A percentile compares a stretch with the other conserved stretches of the same genome.
phyloP scores from a whole-genome alignment of 2,329 filamentous ascomycete species.

The Sporothrix inflata region DNA sequence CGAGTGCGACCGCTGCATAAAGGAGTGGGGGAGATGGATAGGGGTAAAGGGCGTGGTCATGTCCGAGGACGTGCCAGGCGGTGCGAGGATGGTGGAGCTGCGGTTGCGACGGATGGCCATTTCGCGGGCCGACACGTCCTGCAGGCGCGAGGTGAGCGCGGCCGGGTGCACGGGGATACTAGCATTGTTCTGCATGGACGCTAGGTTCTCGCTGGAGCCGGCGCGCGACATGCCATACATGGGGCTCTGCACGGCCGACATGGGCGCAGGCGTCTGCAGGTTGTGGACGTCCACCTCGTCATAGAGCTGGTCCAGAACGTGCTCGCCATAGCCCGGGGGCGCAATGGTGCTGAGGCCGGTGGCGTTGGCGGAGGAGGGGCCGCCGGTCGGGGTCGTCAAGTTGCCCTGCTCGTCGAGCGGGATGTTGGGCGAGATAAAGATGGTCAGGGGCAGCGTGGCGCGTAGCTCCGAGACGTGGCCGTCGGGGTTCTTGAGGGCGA shows the following conservation, averaged over 20 bases:
- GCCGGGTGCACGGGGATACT: constrained; percentile 53
- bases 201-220: constrained; percentile 80
- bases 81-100: constrained; percentile 44
- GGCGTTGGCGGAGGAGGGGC: constrained; percentile 50
- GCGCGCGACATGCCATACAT: constrained; percentile 72
- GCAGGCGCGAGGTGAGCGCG: constrained; percentile 66
- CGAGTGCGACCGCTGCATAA: constrained; percentile 36
- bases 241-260: constrained; percentile 79
- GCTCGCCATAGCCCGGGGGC: constrained; percentile 90
- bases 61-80: constrained; percentile 44
- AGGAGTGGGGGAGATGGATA: constrained; percentile 39
- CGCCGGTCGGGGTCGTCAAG: constrained; percentile 63
- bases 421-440: constrained; percentile 95
- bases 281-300: constrained; percentile 80
- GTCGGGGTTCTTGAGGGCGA: constrained; percentile 92
- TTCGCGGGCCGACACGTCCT: constrained; percentile 61
- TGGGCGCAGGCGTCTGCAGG: constrained; percentile 75
- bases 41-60: constrained; percentile 48
- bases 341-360: constrained; percentile 62
- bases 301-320: constrained; percentile 87
- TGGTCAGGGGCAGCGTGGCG: constrained; percentile 84
- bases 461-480: constrained; percentile 92
- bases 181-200: constrained; percentile 53
- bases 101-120: constrained; percentile 45
- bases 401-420: constrained; percentile 86